phyloP scores from a whole-genome alignment of 2,329 filamentous ascomycete species.

The Sporothrix pseudoabietina region DNA sequence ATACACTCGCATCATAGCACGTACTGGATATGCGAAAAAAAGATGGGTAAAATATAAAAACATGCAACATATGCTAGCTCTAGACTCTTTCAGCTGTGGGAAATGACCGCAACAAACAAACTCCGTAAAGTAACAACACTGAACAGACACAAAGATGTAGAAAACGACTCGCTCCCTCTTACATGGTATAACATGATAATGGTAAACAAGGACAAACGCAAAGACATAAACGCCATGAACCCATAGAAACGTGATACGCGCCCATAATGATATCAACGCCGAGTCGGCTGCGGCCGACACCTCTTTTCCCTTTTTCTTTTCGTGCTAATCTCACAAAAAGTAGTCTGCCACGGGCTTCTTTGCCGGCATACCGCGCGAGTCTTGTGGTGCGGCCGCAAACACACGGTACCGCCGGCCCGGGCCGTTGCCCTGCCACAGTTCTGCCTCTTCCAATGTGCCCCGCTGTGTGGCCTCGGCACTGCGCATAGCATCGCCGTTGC shows the following conservation, averaged over 20 bases:
- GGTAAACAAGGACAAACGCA: constrained; percentile 10
- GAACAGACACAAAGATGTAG: not conserved
- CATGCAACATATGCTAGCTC: not conserved
- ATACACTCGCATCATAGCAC: constrained; percentile 5
- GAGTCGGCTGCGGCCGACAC: too few relatives aligned
- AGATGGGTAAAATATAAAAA: not conserved
- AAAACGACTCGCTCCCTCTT: not conserved
- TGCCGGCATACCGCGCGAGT: constrained; percentile 94
- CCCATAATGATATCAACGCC: constrained; percentile 12
- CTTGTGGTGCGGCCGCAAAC: constrained; percentile 95
- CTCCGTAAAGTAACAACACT: not conserved
- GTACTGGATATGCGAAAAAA: not conserved
- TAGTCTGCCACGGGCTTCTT: constrained; percentile 99
- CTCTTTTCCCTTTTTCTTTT: not conserved
- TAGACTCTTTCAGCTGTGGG: not conserved
- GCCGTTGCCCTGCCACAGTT: constrained; percentile 56
- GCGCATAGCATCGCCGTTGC: constrained; percentile 66
- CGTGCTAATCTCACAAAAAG: constrained; percentile 64
- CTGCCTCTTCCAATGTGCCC: constrained; percentile 54
- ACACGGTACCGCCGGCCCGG: constrained; percentile 90
- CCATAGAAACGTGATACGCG: not conserved
- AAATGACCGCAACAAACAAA: not conserved
- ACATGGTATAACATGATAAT: constrained; percentile 2
- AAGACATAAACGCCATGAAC: not conserved
- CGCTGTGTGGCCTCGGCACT: constrained; percentile 44